These are phyloP conservation scores for Fraxinus xanthoxyloides DNA, from an alignment of 305 asterid species.

Conservation along the genomic window DNA sequence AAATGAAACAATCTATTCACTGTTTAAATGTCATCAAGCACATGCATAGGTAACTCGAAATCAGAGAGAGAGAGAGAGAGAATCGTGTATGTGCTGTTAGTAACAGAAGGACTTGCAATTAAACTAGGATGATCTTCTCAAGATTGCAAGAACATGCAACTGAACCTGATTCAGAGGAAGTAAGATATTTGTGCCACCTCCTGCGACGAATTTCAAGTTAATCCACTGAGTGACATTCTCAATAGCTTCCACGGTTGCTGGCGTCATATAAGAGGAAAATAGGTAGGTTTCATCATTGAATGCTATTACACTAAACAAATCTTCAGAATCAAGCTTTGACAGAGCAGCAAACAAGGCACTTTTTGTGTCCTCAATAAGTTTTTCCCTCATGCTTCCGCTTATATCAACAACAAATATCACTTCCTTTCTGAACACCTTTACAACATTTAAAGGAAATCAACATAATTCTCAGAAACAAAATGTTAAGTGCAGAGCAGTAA, in stretches of 20 bases:
- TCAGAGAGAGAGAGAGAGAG: neutral
- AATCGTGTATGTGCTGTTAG: neutral
- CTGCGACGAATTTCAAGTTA: conserved; percentile 66
- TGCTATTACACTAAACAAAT: conserved; percentile 69
- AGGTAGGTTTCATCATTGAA: conserved; percentile 61
- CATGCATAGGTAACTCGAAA: neutral
- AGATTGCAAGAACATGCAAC: conserved; percentile 11
- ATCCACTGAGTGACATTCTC: conserved; percentile 70
- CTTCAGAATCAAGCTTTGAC: conserved; percentile 62
- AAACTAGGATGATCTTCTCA: neutral
- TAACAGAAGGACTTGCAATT: neutral
- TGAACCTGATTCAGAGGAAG: conserved; percentile 73
- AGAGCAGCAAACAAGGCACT: conserved; percentile 69
- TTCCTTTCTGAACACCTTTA: conserved; percentile 73
- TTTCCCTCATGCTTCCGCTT: conserved; percentile 94
- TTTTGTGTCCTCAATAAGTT: conserved; percentile 72
- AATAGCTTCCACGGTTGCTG: conserved; percentile 56
- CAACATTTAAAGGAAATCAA: neutral
- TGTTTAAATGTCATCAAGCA: neutral
- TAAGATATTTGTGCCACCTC: conserved; percentile 76
- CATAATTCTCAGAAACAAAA: neutral
- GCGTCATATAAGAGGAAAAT: conserved; percentile 63
- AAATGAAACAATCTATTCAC: neutral
- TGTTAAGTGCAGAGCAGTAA: neutral
- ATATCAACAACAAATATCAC: conserved; percentile 85